These are phyloP conservation scores for Cryptosporidium sp. DNA, from an alignment of 169 alveolate species.

Conservation along the genomic window DNA sequence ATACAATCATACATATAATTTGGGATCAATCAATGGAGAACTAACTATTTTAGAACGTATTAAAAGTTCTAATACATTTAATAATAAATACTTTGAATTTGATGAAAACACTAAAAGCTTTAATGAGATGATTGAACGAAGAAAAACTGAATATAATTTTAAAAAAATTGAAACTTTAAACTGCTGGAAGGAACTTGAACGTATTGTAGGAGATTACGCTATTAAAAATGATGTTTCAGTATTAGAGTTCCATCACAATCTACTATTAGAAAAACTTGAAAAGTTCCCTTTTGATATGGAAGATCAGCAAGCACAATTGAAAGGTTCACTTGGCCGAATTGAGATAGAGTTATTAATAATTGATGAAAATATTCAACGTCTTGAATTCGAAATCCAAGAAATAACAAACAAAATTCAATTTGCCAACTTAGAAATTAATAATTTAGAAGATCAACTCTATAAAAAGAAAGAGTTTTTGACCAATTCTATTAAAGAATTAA, in stretches of 20 bases:
- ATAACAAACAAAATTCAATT: slow-evolving; percentile 51
- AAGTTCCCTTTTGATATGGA: slow-evolving; percentile 19
- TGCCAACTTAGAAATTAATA: slow-evolving; percentile 26
- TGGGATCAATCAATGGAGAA: slow-evolving; percentile 49
- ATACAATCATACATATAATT: slow-evolving; percentile 21
- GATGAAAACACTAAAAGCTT: neutral
- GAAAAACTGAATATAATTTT: neutral
- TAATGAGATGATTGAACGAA: slow-evolving; percentile 17
- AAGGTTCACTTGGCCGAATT: neutral
- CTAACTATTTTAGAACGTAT: slow-evolving; percentile 9
- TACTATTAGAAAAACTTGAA: slow-evolving; percentile 29
- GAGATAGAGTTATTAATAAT: slow-evolving; percentile 30
- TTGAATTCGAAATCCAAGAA: slow-evolving; percentile 42
- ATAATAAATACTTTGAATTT: neutral
- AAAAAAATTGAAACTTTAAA: neutral
- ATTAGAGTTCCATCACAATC: neutral
- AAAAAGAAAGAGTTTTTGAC: slow-evolving; percentile 3
- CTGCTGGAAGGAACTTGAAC: slow-evolving; percentile 17
- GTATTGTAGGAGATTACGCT: neutral
- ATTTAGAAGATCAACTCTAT: slow-evolving; percentile 43
- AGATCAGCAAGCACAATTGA: neutral
- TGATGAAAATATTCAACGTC: slow-evolving; percentile 20
- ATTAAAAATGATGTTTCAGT: neutral
- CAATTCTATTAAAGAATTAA: neutral
- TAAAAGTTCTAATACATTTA: neutral